These are phyloP conservation scores for Xylaria sp. DNA, from an alignment of 2,329 filamentous ascomycete genomes.

Conservation along the genomic window DNA sequence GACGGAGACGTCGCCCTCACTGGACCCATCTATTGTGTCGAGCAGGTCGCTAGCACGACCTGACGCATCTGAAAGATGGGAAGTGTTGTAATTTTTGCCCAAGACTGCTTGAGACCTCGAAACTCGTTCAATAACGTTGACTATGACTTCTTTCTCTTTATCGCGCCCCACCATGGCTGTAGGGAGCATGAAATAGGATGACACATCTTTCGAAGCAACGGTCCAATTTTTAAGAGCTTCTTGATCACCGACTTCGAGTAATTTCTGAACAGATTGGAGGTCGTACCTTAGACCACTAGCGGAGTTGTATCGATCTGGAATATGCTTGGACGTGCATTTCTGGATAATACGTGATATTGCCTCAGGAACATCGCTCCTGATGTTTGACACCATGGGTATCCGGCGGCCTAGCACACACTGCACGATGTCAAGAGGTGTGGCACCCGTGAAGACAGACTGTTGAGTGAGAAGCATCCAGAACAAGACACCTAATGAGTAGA, in stretches of 20 bases:
- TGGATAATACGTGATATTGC: conserved; percentile 85
- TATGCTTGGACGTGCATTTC: conserved; percentile 90
- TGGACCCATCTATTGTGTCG: conserved; percentile 66
- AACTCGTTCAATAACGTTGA: conserved; percentile 81
- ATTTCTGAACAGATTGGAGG: conserved; percentile 76
- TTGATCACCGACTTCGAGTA: conserved; percentile 80
- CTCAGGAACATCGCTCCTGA: conserved; percentile 86
- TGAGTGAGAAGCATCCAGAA: conserved; percentile 90
- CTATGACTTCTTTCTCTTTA: conserved; percentile 75
- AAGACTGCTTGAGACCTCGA: conserved; percentile 70
- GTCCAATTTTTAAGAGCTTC: conserved; percentile 77
- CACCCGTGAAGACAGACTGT: conserved; percentile 81
- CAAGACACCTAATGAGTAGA: conserved; percentile 89
- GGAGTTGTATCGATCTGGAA: conserved; percentile 89
- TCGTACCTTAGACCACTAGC: conserved; percentile 88
- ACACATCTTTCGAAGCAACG: conserved; percentile 86
- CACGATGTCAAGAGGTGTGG: conserved; percentile 87
- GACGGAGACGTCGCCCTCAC: conserved; percentile 68
- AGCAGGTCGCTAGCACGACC: conserved; percentile 62
- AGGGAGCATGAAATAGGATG: conserved; percentile 90
- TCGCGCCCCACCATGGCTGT: conserved; percentile 82
- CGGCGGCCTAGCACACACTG: conserved; percentile 86
- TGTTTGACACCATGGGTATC: conserved; percentile 79
- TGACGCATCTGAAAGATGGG: conserved; percentile 64
- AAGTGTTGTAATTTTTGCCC: conserved; percentile 55